Base-by-base conservation (phyloP, 2,329 filamentous ascomycete species). In the Sporothrix brasiliensis region DNA sequence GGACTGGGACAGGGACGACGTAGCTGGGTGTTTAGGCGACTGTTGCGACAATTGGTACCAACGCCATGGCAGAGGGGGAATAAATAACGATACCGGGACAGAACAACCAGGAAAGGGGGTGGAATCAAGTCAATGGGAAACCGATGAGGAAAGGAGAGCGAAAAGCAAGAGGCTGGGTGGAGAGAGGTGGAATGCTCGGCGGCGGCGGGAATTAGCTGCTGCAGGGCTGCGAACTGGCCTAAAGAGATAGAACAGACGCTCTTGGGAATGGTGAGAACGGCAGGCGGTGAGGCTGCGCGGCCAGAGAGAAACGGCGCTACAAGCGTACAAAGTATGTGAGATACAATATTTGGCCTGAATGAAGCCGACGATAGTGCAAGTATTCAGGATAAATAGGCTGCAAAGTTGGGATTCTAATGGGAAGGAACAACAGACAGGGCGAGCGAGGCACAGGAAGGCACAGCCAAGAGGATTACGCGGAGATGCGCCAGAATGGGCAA, bases 121-220 rank as follows among this genome's bases (percentile, higher is more conserved):
- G 53, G 54, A 50, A 21, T 34, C 54, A 65, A 70, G 47, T n/a
- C 9, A 60, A 50, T 49, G 16, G 21, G 16, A 61, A 68, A 53
- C 41, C 24, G 54, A 21, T 24, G 27, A 54, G n/a, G 50, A 63
- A 52, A 49, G 47, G 49, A 65, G 52, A 60, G 60, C 39, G 52
- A 67, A 60, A 68, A 63, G 60, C 56, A 47, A 69, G 69, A 68
- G 66, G 65, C 47, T 70, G 65, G 71, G 69, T 44, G 41, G 61
- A 50, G 50, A 50, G 65, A 44, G 24, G 24, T 65, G 69, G 61
- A 72, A 69, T 67, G 61, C 44, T 72, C 71, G 71, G 71, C 69
- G 69, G 50, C 71, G 49, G 69, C 71, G 71, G 71, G 69, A 67
- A 69, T 67, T 68, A 53, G 68, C 24, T 66, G 68, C 16, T 41